Base-by-base conservation (phyloP, 768 basidiomycete species). In the Favolaschia claudopus region DNA sequence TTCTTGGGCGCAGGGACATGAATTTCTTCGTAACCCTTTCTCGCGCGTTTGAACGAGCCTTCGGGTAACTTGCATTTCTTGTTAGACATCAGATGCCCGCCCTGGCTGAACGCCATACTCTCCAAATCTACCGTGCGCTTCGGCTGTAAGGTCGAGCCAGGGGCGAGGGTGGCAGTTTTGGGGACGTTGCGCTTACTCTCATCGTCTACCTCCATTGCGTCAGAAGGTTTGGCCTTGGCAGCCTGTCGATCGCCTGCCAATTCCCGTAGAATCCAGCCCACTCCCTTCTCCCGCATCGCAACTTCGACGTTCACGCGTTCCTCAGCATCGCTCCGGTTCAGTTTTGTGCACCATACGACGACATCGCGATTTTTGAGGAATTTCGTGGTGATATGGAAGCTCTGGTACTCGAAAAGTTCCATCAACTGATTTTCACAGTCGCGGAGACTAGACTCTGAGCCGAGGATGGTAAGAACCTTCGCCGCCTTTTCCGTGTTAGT, bases 11-110 rank as follows among this genome's bases (percentile, higher is more conserved):
- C 90, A 5, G 96, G 96, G 1, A 99, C 93, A 62, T 98, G 95
- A 29, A 99, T 96, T 73, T 99, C 97, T 72, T 99, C 97, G 72
- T 92, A 98, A 1, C 97, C 95, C 73, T 99, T 99, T 76, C 91
- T 89, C 17, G 92, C 85, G 42, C 96, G 90, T 77, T 99, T 99
- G 84, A 98, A 96, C 15, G 95, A 97, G 5, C 97, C 97, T 36
- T 97, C 95, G 0, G 97, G 97, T 4, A 99, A 87, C 72, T 96
- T 97, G 77, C 91, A 93, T 77, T 98, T 98, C 77, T 98, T 98
- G 79, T 99, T 98, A 15, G 93, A 93, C 96, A 99, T 99, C 60
- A 98, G 78, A 60, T 98, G 96, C 0, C 93, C 95, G 22, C 96
- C 97, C 68, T 98, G 95, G 42, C 88, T 87, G 76, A 99, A 99